Evolutionary conservation across 1,139 yeast genomes (phyloP), one percentile per base, ranked within the genome.

Genomic region (Casaregolazyma lundiana): DNA sequence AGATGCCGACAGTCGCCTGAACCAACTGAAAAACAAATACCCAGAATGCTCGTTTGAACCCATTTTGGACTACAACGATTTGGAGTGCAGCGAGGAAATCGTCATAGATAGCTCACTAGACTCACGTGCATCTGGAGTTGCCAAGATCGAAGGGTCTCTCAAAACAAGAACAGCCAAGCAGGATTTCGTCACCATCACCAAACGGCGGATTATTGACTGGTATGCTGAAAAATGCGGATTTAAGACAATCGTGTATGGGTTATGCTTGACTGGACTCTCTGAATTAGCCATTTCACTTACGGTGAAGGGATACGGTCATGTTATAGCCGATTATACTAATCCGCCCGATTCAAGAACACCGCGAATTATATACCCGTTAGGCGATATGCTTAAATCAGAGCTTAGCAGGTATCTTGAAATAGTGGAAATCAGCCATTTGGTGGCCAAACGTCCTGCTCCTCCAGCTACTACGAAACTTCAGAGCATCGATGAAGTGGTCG

Each of bases 241-340:
- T 51, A 71, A 75, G 26, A 49, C 85, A 3, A 69, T 89, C 1
- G 51, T 88, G 2, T 81, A 79, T 67, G 88, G 94, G 0, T 86
- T 84, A 59, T 80, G 87, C 16, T 86, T 87, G 90, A 85, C 96
- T 1, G 74, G 82, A 45, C 62, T 90, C 13, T 96, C 97, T 1
- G 88, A 84, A 56, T 81, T 81, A 49, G 80, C 87, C 19, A 71
- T 92, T 26, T 76, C 95, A 0, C 68, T 84, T 48, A 83, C 96
- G 0, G 90, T 90, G n/a, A 86, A 84, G 58, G 98, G 98, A 6
- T 75, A 96, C 51, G 97, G 97, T 0, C 72, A 84, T 2, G 75
- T 74, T 26, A 75, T 90, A 7, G 76, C 86, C 37, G 64, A 59
- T 13, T 48, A 52, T 18, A 50, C 47, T 9, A 30, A 29, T 18